Evolutionary conservation across 2,329 filamentous ascomycete genomes (phyloP).

Genomic region (Aspergillus tamarii): DNA sequence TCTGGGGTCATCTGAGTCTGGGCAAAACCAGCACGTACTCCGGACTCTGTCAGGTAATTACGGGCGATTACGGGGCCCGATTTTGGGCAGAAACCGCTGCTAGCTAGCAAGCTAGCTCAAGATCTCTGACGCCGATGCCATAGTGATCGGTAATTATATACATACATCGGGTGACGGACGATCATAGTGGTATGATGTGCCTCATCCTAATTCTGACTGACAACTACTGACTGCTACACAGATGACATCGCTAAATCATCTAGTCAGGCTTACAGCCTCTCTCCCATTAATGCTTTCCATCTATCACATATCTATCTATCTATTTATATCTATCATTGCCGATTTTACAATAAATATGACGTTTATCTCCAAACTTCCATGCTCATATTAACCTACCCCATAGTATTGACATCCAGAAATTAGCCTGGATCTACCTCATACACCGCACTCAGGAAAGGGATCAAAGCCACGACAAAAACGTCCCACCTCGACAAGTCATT

Average conservation of each 20-base stretch:
- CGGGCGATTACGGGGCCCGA: neutral
- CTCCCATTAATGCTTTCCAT: no score
- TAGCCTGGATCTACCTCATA: neutral
- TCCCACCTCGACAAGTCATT: neutral
- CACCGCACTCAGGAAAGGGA: neutral
- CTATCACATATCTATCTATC: no score
- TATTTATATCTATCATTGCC: no score
- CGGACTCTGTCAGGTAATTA: constrained; percentile 2
- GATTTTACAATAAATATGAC: no score
- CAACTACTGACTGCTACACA: neutral
- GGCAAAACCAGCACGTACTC: neutral
- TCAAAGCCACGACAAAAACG: neutral
- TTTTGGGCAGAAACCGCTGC: constrained; percentile 2
- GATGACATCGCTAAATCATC: neutral
- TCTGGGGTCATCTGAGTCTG: constrained; percentile 5
- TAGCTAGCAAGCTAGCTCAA: neutral
- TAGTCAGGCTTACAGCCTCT: neutral
- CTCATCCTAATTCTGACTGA: neutral
- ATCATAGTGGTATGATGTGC: neutral
- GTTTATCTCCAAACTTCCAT: no score
- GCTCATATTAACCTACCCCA: no score
- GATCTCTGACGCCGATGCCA: neutral
- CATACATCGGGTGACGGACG: neutral
- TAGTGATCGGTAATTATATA: neutral
- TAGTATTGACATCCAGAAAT: neutral